These are phyloP conservation scores for Nepenthes gracilis DNA, from an alignment of 148 eudicot species.

Conservation along the genomic window DNA sequence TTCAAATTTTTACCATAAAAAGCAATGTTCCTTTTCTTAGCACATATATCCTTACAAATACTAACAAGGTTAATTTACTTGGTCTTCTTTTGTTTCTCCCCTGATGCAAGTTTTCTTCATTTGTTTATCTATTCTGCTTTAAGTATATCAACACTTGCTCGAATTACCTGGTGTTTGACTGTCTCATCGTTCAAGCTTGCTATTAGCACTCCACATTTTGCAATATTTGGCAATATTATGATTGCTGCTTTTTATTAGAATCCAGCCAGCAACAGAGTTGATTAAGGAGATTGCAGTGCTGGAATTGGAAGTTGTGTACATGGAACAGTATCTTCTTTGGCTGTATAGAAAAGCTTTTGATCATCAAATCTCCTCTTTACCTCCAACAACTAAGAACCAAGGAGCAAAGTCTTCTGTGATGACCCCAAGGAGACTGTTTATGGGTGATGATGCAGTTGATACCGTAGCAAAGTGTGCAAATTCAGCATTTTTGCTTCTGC, in stretches of 20 bases:
- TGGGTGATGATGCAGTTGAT: constrained; percentile 38
- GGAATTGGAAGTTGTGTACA: constrained; percentile 78
- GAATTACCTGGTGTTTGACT: no score
- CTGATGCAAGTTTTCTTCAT: not conserved
- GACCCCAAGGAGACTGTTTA: constrained; percentile 44
- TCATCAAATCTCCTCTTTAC: constrained; percentile 51
- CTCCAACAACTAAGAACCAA: constrained; percentile 46
- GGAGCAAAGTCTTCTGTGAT: constrained; percentile 27
- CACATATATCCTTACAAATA: no score
- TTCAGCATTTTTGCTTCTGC: constrained; percentile 14
- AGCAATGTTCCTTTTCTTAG: no score
- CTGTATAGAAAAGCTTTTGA: constrained; percentile 88
- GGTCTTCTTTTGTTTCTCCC: not conserved
- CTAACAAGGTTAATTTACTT: no score
- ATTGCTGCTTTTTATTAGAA: not conserved
- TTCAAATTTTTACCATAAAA: not conserved
- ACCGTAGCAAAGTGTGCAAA: constrained; percentile 19
- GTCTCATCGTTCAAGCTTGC: no score
- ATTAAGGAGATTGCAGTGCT: constrained; percentile 83
- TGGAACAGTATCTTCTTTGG: constrained; percentile 90
- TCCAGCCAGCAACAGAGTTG: constrained; percentile 90
- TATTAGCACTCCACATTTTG: not conserved
- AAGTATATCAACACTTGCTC: no score
- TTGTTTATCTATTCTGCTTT: no score
- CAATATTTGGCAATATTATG: not conserved